phyloP scores from a whole-genome alignment of 164 flowering plant genomes.

The Nymphaea colorata region DNA sequence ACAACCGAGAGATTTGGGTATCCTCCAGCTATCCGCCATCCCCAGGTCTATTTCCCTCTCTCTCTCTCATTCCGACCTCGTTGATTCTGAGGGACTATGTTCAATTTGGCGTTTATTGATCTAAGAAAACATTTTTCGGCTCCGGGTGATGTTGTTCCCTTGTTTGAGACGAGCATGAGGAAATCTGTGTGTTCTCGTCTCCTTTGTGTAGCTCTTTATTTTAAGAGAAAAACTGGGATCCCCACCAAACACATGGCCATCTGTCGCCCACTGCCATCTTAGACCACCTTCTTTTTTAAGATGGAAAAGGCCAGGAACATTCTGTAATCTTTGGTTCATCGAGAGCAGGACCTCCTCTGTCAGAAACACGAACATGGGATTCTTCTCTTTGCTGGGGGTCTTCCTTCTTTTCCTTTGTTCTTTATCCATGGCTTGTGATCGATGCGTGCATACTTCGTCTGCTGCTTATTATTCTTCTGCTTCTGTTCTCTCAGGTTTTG shows the following conservation, averaged over 20 bases:
- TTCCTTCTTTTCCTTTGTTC: constrained; percentile 23
- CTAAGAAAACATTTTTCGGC: too few relatives aligned
- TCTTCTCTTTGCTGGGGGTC: constrained; percentile 14
- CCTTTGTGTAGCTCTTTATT: neutral
- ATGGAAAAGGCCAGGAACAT: neutral
- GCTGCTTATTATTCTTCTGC: constrained; percentile 47
- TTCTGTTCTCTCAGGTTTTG: constrained; percentile 31
- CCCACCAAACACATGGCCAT: neutral
- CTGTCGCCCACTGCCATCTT: neutral
- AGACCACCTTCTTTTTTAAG: neutral
- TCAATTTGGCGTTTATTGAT: too few relatives aligned
- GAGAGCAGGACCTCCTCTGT: neutral
- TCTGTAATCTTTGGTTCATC: neutral
- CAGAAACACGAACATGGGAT: constrained; percentile 19
- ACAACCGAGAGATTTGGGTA: too few relatives aligned
- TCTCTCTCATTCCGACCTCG: too few relatives aligned
- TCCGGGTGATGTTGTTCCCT: too few relatives aligned
- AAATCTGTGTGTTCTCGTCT: too few relatives aligned
- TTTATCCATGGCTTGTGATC: constrained; percentile 60
- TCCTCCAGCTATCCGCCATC: too few relatives aligned
- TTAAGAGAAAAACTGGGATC: neutral
- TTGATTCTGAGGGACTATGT: too few relatives aligned
- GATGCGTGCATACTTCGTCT: constrained; percentile 59
- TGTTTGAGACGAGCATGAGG: too few relatives aligned
- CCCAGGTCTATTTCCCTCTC: too few relatives aligned